Conservation (phyloP, 1,284 basidiomycete species). For the Coniferiporia sulphurascens region DNA sequence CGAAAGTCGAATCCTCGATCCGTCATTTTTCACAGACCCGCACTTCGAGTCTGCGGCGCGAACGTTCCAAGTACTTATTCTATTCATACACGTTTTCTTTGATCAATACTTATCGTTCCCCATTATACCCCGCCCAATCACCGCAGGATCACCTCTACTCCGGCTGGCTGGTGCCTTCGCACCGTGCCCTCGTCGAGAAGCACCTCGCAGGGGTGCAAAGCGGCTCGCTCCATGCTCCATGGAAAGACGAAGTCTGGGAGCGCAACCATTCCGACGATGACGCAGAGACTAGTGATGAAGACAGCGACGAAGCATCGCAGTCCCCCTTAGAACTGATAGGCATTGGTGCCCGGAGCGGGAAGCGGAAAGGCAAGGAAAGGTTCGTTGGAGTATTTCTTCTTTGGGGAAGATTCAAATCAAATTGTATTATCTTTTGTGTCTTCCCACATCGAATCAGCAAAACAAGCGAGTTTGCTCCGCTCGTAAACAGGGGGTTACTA, state of each 20-base stretch:
- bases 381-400: not conserved
- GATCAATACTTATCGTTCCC: not conserved
- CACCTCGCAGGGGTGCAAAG: slow-evolving; percentile 38
- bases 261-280: slow-evolving; percentile 31
- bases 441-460: too few relatives aligned
- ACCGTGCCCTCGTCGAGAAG: slow-evolving; percentile 37
- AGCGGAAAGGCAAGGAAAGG: slow-evolving; percentile 18
- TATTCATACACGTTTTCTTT: not conserved
- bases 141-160: slow-evolving; percentile 46
- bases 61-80: slow-evolving; percentile 41
- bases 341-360: slow-evolving; percentile 18
- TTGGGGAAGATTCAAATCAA: not conserved
- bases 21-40: slow-evolving; percentile 43
- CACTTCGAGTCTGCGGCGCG: slow-evolving; percentile 50
- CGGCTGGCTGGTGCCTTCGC: slow-evolving; percentile 44
- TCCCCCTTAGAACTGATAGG: not conserved
- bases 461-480: slow-evolving; percentile 32
- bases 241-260: slow-evolving; percentile 61
- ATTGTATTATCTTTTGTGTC: not conserved
- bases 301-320: not conserved
- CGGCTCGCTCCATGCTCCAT: slow-evolving; percentile 46
- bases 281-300: slow-evolving; percentile 13
- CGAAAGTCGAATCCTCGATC: slow-evolving; percentile 29
- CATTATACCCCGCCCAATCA: too few relatives aligned
- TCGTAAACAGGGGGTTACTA: slow-evolving; percentile 36